Percentiles rank a stretch among this genome's conserved stretches.
phyloP scores from a whole-genome alignment of 2,329 filamentous ascomycete species.

The Trichoderma guizhouense region DNA sequence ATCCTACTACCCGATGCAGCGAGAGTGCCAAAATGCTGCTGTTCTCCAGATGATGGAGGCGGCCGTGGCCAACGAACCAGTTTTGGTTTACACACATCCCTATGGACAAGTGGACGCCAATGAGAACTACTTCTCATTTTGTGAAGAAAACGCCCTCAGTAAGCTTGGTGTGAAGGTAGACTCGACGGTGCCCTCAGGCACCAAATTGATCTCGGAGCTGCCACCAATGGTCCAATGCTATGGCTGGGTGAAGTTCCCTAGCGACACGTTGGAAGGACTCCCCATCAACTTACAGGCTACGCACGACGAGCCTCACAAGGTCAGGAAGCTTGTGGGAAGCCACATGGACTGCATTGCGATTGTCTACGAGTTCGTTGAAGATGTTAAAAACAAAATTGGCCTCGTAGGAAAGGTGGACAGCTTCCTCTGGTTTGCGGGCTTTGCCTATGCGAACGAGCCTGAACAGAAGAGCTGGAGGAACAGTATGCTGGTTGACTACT shows the following conservation, averaged over 20 bases:
- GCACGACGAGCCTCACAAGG: neutral
- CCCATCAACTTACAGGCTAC: neutral
- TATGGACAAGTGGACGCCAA: neutral
- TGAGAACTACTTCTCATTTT: neutral
- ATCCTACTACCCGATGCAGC: constrained; percentile 15
- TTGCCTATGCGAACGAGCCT: neutral
- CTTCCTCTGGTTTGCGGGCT: constrained; percentile 15
- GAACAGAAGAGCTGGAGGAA: neutral
- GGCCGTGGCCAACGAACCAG: neutral
- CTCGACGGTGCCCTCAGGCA: neutral
- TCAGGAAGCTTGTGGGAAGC: neutral
- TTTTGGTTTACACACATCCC: constrained; percentile 5
- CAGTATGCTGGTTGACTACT: constrained; percentile 2
- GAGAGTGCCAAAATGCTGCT: constrained; percentile 18
- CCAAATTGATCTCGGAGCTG: neutral
- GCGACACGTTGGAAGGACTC: neutral
- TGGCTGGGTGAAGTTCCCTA: constrained; percentile 15
- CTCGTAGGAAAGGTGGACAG: neutral
- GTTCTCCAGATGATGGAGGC: constrained; percentile 18
- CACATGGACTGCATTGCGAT: neutral
- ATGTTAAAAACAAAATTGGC: neutral
- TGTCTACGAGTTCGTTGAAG: constrained; percentile 15
- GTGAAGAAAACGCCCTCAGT: neutral
- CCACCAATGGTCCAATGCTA: constrained; percentile 8
- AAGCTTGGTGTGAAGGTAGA: too few species aligned